Evolutionary conservation across 352 stramenopile genomes (phyloP).

Genomic region (Phytophthora aleatoria): DNA sequence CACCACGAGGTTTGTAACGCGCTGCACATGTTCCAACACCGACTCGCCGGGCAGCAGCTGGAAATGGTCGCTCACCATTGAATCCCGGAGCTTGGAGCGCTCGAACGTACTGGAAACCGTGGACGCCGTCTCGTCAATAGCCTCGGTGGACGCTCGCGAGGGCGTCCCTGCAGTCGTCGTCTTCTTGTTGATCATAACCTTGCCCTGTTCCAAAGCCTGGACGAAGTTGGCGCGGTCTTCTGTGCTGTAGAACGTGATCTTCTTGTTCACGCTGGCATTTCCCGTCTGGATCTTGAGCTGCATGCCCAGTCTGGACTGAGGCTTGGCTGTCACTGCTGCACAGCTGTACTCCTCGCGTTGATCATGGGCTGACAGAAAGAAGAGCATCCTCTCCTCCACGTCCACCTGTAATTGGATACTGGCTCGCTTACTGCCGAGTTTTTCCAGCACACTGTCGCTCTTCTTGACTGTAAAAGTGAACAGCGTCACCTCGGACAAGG

Average conservation of each 20-base stretch:
- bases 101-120: constrained; percentile 39
- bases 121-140: constrained; percentile 38
- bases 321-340: constrained; percentile 74
- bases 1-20: constrained; percentile 85
- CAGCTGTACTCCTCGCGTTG: constrained; percentile 83
- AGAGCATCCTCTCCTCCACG: constrained; percentile 84
- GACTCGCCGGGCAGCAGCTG: constrained; percentile 63
- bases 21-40: constrained; percentile 82
- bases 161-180: constrained; percentile 20
- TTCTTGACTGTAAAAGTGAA: constrained; percentile 90
- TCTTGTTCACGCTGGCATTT: constrained; percentile 78
- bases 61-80: constrained; percentile 70
- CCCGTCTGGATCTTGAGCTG: constrained; percentile 88
- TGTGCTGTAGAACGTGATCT: constrained; percentile 84
- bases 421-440: constrained; percentile 79
- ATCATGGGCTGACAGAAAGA: constrained; percentile 78
- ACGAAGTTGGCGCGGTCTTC: constrained; percentile 86
- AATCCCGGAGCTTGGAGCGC: constrained; percentile 56
- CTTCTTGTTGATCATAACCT: constrained; percentile 81
- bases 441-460: constrained; percentile 82
- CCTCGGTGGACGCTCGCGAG: constrained; percentile 28
- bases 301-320: constrained; percentile 78
- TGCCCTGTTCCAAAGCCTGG: constrained; percentile 79
- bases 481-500: constrained; percentile 71
- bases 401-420: constrained; percentile 87